Conservation (phyloP, 176 grass and related monocot species). For the Microstegium vimineum region DNA sequence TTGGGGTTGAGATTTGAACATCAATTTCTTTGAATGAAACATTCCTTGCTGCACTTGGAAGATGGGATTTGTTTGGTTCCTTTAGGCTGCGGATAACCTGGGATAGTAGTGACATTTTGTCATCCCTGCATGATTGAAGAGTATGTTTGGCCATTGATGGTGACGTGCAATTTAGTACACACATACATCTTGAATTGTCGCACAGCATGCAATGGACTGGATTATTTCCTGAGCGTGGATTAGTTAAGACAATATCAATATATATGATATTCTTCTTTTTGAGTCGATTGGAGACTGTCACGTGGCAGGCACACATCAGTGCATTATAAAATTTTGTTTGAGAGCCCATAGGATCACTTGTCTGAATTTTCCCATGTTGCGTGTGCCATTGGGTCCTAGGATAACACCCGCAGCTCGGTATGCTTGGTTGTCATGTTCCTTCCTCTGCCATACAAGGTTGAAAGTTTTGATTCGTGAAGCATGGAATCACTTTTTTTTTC, state of each 20-base stretch:
- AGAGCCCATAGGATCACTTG: conserved; percentile 11
- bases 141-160: background rate
- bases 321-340: conserved; percentile 22
- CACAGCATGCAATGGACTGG: conserved; percentile 1
- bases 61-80: background rate
- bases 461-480: background rate
- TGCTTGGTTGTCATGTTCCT: too few species aligned
- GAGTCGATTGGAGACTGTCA: background rate
- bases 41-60: background rate
- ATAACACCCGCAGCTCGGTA: too few species aligned
- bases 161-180: background rate
- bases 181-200: background rate
- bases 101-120: background rate
- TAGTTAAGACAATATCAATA: background rate
- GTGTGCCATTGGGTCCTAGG: background rate
- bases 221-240: background rate
- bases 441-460: background rate
- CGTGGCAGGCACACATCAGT: conserved; percentile 12
- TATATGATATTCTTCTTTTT: background rate
- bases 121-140: background rate
- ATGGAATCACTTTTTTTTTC: background rate
- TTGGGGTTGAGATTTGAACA: background rate
- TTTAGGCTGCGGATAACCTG: background rate
- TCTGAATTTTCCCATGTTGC: background rate
- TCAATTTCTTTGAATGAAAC: background rate